Conservation (phyloP, 1,284 basidiomycete genomes). For the Naganishia cerealis region DNA sequence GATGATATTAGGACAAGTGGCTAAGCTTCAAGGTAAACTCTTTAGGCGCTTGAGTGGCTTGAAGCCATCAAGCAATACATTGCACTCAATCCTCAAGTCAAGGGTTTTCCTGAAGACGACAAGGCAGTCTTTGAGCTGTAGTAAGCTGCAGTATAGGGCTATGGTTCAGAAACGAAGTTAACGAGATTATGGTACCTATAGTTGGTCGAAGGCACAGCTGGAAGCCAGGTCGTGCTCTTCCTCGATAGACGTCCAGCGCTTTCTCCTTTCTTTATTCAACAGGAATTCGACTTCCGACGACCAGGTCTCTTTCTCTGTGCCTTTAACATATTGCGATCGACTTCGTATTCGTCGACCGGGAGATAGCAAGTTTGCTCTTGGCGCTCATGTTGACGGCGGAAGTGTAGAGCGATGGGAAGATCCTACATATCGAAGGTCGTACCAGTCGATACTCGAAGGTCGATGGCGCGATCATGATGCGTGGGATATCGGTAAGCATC, state of each 20-base stretch:
- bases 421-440: slow-evolving; percentile 62
- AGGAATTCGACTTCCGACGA: slow-evolving; percentile 52
- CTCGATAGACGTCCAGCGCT: slow-evolving; percentile 59
- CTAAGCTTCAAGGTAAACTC: not conserved
- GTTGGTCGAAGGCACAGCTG: slow-evolving; percentile 63
- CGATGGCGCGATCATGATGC: slow-evolving; percentile 59
- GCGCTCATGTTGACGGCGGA: slow-evolving; percentile 74
- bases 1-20: too few relatives aligned
- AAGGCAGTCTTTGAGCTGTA: slow-evolving; percentile 74
- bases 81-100: slow-evolving; percentile 55
- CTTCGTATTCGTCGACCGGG: slow-evolving; percentile 72
- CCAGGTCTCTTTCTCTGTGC: slow-evolving; percentile 61
- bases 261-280: slow-evolving; percentile 63
- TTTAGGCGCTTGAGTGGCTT: slow-evolving; percentile 65
- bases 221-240: slow-evolving; percentile 73
- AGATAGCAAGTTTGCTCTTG: slow-evolving; percentile 67
- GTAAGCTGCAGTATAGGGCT: slow-evolving; percentile 35
- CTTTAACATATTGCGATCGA: slow-evolving; percentile 73
- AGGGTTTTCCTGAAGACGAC: slow-evolving; percentile 67
- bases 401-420: slow-evolving; percentile 79
- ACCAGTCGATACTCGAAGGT: slow-evolving; percentile 62
- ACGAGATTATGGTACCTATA: slow-evolving; percentile 32
- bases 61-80: slow-evolving; percentile 62
- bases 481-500: slow-evolving; percentile 43
- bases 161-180: not conserved